Percentiles rank a stretch among this genome's conserved stretches.
phyloP scores from a whole-genome alignment of 768 basidiomycete species.

The Clitopilus hobsonii region DNA sequence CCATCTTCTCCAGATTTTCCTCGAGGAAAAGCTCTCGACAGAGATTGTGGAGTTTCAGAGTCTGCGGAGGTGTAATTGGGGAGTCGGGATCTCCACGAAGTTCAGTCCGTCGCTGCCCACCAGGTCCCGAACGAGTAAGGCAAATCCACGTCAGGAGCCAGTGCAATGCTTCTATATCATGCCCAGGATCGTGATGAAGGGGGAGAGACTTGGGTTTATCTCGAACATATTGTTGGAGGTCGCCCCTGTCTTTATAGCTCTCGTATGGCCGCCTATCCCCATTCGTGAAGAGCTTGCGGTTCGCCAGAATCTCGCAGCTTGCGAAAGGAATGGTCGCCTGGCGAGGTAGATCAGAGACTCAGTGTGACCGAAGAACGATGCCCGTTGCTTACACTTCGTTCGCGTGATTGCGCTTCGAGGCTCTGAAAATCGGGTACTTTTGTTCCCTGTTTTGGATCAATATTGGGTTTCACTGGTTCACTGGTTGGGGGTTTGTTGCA shows the following conservation, averaged over 20 bases:
- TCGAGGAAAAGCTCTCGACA: background rate
- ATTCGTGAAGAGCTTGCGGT: background rate
- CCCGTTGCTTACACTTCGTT: background rate
- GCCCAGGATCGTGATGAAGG: background rate
- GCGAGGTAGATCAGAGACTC: background rate
- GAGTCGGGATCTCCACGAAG: background rate
- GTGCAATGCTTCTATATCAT: constrained; percentile 1
- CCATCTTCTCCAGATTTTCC: background rate
- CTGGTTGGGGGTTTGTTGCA: background rate
- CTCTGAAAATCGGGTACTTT: background rate
- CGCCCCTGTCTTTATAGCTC: background rate
- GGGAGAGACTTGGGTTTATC: no score
- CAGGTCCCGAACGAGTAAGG: background rate
- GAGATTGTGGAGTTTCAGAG: background rate
- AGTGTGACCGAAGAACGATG: background rate
- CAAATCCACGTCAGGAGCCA: constrained; percentile 1
- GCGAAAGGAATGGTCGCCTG: constrained; percentile 1
- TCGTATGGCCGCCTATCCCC: background rate
- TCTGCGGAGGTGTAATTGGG: background rate
- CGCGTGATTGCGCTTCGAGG: background rate
- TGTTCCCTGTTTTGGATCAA: background rate
- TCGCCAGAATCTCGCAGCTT: background rate
- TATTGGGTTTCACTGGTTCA: background rate
- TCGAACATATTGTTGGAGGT: background rate
- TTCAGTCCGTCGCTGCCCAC: background rate